Evolutionary conservation across 768 basidiomycete genomes (phyloP), one percentile per base, ranked within the genome.

Genomic region (Boletus subcaerulescens): DNA sequence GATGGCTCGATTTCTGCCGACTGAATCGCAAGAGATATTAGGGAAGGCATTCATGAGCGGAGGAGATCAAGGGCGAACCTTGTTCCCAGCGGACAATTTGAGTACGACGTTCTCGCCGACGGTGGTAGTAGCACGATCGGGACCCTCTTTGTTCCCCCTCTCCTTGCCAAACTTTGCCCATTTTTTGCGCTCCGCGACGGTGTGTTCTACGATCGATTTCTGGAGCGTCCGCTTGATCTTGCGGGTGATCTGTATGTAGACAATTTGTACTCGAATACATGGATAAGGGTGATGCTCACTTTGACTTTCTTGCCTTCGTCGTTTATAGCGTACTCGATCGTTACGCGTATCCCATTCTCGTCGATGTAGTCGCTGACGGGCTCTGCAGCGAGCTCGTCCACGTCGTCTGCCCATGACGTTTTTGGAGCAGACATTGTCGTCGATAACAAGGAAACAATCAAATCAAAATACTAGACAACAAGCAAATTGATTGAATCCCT

Each of bases 241-340:
- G 56, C 91, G 84, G 17, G 90, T 97, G 54, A 93, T 85, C 93
- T 95, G 59, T 13, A 38, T 20, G 35, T 17, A 17, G 33, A 35
- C n/a, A 45, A 57, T 60, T 31, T 20, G 47, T 32, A 50, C 31
- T 12, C 14, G 8, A 24, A 35, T 32, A 31, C 13, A 41, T 6
- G 7, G 15, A 36, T 36, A 26, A 42, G 36, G 47, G 38, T 59
- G 26, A 35, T 46, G 24, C 56, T 55, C 60, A 91, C 94, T 78
- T 98, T 99, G 69, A 98, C 84, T 69, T 90, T 93, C 75, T 94
- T 93, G 8, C 93, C 96, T 29, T 95, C 87, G 33, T 98, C 96
- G 62, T 98, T 94, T 49, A 89, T 71, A 26, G 78, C 77, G 71
- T 89, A 93, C 66, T 93, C 92, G 44, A 91, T 77, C 0, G 84